Evolutionary conservation across 2,329 filamentous ascomycete species (phyloP), one percentile per base, ranked within the genome.

Genomic region (Zelopaecilomyces penicillatus): DNA sequence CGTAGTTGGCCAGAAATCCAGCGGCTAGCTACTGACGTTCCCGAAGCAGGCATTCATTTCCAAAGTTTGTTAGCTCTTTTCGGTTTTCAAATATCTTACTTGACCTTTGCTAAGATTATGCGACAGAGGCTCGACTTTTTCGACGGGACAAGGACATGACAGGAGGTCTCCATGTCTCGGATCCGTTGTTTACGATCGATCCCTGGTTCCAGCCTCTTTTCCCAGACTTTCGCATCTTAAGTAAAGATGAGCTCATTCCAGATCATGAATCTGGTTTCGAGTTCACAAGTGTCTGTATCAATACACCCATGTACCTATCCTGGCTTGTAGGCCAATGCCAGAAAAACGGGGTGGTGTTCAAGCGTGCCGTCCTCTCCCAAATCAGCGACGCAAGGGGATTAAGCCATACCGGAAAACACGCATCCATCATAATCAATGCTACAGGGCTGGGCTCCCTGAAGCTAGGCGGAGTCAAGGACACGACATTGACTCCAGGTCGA

Each of bases 271-370:
- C 83, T 8, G 89, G 81, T 27, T 85, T 79, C 41, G 71, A 75
- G 44, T 95, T 93, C 63, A 87, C 79, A 6, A 91, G 86, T 1
- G 82, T 95, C 35, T 96, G 90, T 66, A 91, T 96, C 62, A 96
- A 97, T 67, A 87, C 87, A 0, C 80, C 85, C 36, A 67, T 96
- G 46, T 97, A 96, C 65, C 78, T 96, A 2, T 80, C 87, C 4
- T 96, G 86, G 80, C 80, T 97, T 0, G 70, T 86, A 0, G 85
- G 86, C 1, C 83, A 93, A 66, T 94, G 87, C 61, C 73, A 85
- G 29, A 80, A 79, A 54, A 78, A 80, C 45, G 86, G 87, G 29
- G 84, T 86, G 5, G 69, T 79, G 1, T 69, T 91, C 56, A 76
- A 78, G 55, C 77, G 87, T 19, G 78, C 67, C 3, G 62, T 75